phyloP scores from a whole-genome alignment of 2,329 filamentous ascomycete genomes.

The Sporothrix curviconia region DNA sequence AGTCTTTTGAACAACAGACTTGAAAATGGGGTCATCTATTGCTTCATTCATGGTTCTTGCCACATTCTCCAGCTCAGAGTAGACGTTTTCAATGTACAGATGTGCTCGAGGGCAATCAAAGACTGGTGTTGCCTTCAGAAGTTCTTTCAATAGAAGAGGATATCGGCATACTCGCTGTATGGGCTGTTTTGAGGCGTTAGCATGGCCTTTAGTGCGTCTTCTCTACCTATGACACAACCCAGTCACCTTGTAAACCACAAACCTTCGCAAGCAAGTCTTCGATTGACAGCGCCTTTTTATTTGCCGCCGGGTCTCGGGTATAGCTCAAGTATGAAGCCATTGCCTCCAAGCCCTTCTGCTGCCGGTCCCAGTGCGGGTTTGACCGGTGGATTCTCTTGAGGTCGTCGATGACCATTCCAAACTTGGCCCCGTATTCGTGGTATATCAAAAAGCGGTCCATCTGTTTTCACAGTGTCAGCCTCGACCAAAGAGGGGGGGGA shows the following conservation, averaged over 20 bases:
- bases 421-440: conserved; percentile 86
- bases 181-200: conserved; percentile 49
- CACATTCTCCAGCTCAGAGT: conserved; percentile 65
- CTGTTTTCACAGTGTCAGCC: conserved; percentile 37
- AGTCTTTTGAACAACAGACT: conserved; percentile 68
- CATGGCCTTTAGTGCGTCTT: neutral
- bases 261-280: conserved; percentile 89
- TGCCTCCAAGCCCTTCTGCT: conserved; percentile 79
- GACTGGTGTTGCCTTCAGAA: conserved; percentile 76
- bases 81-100: conserved; percentile 67
- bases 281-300: conserved; percentile 72
- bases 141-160: conserved; percentile 75
- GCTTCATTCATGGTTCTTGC: conserved; percentile 77
- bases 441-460: conserved; percentile 79
- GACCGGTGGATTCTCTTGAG: conserved; percentile 61
- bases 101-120: conserved; percentile 80
- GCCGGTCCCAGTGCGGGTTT: conserved; percentile 67
- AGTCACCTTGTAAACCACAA: conserved; percentile 16
- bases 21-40: conserved; percentile 67
- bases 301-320: conserved; percentile 54
- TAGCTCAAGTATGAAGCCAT: conserved; percentile 70
- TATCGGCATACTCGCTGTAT: conserved; percentile 92
- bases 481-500: neutral
- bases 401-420: conserved; percentile 77
- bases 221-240: neutral